These are phyloP conservation scores for Biscutella auriculata DNA, from an alignment of 441 rosid species.

Conservation along the genomic window DNA sequence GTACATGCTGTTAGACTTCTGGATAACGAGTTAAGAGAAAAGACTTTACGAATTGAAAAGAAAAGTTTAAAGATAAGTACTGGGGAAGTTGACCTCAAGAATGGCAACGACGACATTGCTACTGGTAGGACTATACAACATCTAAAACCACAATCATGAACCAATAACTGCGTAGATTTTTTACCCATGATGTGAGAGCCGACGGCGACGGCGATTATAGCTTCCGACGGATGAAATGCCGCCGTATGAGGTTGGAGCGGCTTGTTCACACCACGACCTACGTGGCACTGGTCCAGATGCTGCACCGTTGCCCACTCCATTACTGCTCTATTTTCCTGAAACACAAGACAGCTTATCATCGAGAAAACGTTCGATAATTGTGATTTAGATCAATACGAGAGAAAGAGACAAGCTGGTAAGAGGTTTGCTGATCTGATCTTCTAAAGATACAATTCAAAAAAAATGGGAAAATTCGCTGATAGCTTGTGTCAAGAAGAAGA, in stretches of 20 bases:
- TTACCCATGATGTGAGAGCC: slow-evolving; percentile 71
- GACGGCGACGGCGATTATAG: slow-evolving; percentile 69
- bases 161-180: neutral
- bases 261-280: slow-evolving; percentile 57
- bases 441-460: neutral
- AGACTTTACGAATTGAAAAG: neutral
- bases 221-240: slow-evolving; percentile 79
- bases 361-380: neutral
- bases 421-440: slow-evolving; percentile 10
- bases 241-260: slow-evolving; percentile 91
- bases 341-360: neutral
- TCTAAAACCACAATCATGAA: neutral
- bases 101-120: slow-evolving; percentile 79
- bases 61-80: neutral
- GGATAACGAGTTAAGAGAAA: too few relatives aligned
- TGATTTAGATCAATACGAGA: slow-evolving; percentile 11
- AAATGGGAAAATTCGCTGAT: neutral
- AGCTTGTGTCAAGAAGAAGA: too few relatives aligned
- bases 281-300: slow-evolving; percentile 87
- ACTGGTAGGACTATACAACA: slow-evolving; percentile 71
- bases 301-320: slow-evolving; percentile 99
- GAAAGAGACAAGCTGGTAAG: neutral
- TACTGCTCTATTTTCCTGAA: slow-evolving; percentile 4
- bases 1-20: too few relatives aligned
- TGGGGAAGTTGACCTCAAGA: slow-evolving; percentile 47